A percentile compares a stretch with the other conserved stretches of the same genome.
Conservation (phyloP, 1,284 basidiomycete genomes). For the Amylostereum areolatum region DNA sequence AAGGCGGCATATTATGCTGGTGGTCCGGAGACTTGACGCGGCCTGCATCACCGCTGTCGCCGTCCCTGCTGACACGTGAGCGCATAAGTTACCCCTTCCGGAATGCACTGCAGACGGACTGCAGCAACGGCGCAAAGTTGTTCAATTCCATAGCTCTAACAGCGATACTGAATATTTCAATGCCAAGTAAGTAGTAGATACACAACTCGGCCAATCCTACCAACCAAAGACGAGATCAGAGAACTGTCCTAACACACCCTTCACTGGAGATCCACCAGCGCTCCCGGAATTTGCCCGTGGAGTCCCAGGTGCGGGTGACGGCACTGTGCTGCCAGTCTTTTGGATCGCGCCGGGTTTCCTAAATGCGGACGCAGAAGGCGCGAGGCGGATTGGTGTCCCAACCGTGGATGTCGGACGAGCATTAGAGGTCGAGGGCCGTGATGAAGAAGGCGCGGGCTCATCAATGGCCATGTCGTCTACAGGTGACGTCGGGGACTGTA, state of each 20-base stretch:
- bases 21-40: too few species aligned
- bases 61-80: too few species aligned
- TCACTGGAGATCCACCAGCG: conserved; percentile 33
- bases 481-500: conserved; percentile 15
- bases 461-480: conserved; percentile 41
- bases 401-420: conserved; percentile 27
- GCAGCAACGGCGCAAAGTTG: too few species aligned
- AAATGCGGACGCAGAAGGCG: conserved; percentile 65
- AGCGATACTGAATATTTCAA: too few species aligned
- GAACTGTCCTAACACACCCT: conserved; percentile 62
- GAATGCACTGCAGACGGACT: too few species aligned
- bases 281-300: conserved; percentile 8
- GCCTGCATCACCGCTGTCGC: too few species aligned
- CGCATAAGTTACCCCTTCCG: too few species aligned
- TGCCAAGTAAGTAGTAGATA: too few species aligned
- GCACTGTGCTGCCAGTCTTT: conserved; percentile 5
- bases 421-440: conserved; percentile 12
- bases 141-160: too few species aligned
- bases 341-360: conserved; percentile 32
- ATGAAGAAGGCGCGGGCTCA: conserved; percentile 21
- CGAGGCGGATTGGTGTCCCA: conserved; percentile 63
- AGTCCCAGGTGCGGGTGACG: conserved; percentile 5
- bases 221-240: conserved; percentile 75
- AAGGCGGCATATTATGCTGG: too few species aligned
- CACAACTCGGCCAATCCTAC: conserved; percentile 27